phyloP scores from a whole-genome alignment of 352 stramenopile species.

The Phytophthora cryptogea region DNA sequence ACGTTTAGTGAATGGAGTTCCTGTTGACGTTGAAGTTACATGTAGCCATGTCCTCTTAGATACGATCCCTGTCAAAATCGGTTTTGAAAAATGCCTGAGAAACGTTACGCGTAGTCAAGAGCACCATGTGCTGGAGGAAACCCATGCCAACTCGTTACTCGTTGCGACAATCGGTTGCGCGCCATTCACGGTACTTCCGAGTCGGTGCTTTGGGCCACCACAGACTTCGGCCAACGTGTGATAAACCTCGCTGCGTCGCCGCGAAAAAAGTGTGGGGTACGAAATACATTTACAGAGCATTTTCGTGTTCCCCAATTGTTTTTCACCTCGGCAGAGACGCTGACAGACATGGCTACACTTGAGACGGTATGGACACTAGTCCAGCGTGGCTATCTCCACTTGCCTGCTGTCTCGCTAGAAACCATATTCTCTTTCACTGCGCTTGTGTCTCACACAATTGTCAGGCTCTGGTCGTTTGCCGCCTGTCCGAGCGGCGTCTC shows the following conservation, averaged over 20 bases:
- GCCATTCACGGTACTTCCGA: not conserved
- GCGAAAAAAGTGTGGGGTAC: not conserved
- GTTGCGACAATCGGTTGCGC: not conserved
- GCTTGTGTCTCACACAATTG: slow-evolving; percentile 16
- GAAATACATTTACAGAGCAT: not conserved
- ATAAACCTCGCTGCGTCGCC: not conserved
- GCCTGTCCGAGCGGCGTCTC: slow-evolving; percentile 26
- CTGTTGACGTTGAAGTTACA: slow-evolving; percentile 13
- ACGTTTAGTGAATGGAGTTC: not conserved
- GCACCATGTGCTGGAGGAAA: slow-evolving; percentile 11
- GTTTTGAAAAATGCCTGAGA: not conserved
- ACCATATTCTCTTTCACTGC: slow-evolving; percentile 31
- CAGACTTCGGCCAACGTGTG: not conserved
- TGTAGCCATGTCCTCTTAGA: slow-evolving; percentile 11
- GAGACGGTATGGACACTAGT: slow-evolving; percentile 23
- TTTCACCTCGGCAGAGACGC: slow-evolving; percentile 18
- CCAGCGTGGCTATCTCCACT: slow-evolving; percentile 2
- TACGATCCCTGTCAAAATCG: not conserved
- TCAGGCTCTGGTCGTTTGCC: slow-evolving; percentile 4
- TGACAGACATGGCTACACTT: slow-evolving; percentile 18
- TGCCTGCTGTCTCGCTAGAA: slow-evolving; percentile 23
- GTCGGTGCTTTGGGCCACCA: not conserved
- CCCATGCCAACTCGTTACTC: slow-evolving; percentile 2
- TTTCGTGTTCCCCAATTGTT: slow-evolving; percentile 1
- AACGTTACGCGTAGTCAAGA: not conserved